Conservation (phyloP, 2,329 filamentous ascomycete species). For the Paecilomyces niveus region DNA sequence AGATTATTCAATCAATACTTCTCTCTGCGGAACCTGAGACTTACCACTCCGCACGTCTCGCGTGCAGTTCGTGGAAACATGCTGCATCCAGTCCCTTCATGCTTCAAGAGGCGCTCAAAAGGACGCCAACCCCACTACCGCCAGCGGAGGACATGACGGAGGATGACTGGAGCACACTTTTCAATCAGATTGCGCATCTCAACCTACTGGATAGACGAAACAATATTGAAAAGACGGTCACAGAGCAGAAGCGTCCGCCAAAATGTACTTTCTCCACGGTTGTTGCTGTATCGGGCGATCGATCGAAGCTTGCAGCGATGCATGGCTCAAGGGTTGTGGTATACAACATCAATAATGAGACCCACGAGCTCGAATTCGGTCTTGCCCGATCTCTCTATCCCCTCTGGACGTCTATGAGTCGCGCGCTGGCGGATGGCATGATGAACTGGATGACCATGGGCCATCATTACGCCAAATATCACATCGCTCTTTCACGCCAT, state of each 20-base stretch:
- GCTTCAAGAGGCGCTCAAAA: conserved; percentile 7
- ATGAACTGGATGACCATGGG: conserved; percentile 5
- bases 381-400: conserved; percentile 10
- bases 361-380: conserved; percentile 3
- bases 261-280: conserved; percentile 7
- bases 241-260: conserved; percentile 3
- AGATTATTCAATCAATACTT: conserved; percentile 14
- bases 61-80: conserved; percentile 10
- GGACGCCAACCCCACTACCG: conserved; percentile 8
- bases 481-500: conserved; percentile 10
- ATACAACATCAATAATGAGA: conserved; percentile 1
- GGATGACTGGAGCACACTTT: conserved; percentile 11
- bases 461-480: conserved; percentile 9
- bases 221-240: conserved; percentile 6
- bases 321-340: conserved; percentile 9
- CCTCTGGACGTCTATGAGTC: conserved; percentile 12
- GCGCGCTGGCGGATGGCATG: conserved; percentile 5
- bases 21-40: conserved; percentile 10
- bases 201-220: conserved; percentile 10
- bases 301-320: conserved; percentile 5
- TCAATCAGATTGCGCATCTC: conserved; percentile 8
- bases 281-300: conserved; percentile 6
- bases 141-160: conserved; percentile 4
- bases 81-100: conserved; percentile 12
- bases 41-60: conserved; percentile 10